Evolutionary conservation across 805 yeast genomes (phyloP).

Genomic region (Hanseniaspora guilliermondii): DNA sequence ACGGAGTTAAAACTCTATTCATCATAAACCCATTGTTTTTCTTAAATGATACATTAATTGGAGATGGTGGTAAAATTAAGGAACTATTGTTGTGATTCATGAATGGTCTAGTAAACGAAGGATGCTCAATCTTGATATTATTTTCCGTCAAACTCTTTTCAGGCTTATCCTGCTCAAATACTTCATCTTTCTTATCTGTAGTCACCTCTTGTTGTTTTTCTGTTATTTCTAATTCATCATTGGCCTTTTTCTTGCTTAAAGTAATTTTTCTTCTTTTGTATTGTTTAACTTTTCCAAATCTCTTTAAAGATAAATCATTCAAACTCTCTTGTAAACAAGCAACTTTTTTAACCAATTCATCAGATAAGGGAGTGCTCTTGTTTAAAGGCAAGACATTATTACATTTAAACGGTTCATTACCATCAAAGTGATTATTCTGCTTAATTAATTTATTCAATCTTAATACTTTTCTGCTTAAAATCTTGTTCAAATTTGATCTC

Average conservation of each 20-base stretch:
- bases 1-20: conserved; percentile 5
- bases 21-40: background rate
- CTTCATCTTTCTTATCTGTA: background rate
- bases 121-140: background rate
- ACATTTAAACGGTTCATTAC: background rate
- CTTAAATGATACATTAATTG: background rate
- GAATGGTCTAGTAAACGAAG: background rate
- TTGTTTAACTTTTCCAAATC: conserved; percentile 20
- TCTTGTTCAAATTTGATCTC: conserved; percentile 23
- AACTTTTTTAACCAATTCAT: conserved; percentile 22
- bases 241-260: conserved; percentile 13
- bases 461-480: conserved; percentile 4
- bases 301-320: conserved; percentile 21
- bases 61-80: background rate
- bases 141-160: background rate
- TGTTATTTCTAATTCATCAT: background rate
- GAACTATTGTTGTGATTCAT: background rate
- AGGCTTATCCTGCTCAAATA: background rate
- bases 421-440: background rate
- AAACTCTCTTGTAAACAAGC: conserved; percentile 25
- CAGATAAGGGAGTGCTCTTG: conserved; percentile 21
- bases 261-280: conserved; percentile 26
- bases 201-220: background rate
- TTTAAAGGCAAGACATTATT: conserved; percentile 3
- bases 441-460: conserved; percentile 11